These are phyloP conservation scores for Cystobasidium tubakii DNA, from an alignment of 768 basidiomycete species.

Conservation along the genomic window DNA sequence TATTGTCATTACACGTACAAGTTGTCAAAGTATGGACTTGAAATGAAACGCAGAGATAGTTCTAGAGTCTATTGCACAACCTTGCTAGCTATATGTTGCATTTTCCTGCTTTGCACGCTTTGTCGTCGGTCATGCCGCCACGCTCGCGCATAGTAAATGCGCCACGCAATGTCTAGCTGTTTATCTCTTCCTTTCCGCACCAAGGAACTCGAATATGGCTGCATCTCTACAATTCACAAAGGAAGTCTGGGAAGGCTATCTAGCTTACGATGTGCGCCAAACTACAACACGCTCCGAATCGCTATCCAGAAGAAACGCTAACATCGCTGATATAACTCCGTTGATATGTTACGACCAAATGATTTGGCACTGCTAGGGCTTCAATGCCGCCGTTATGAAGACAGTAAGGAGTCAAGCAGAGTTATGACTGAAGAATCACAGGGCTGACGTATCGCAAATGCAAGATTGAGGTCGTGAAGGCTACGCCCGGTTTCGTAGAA, in stretches of 20 bases:
- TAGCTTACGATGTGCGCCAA: constrained; percentile 9
- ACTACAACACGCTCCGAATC: neutral
- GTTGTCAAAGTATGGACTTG: constrained; percentile 18
- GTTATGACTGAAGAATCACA: neutral
- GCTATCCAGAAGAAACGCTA: neutral
- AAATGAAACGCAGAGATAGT: neutral
- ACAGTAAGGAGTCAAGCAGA: neutral
- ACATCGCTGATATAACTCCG: neutral
- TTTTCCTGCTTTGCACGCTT: too few species aligned
- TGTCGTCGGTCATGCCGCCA: neutral
- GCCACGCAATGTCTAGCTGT: too few species aligned
- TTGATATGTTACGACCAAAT: too few species aligned
- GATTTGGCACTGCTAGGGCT: constrained; percentile 2
- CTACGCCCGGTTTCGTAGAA: constrained; percentile 30
- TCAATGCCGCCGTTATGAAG: constrained; percentile 24
- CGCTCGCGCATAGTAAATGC: too few species aligned
- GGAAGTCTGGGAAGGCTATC: constrained; percentile 33
- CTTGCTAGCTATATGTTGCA: neutral
- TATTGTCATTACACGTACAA: neutral
- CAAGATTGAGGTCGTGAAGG: constrained; percentile 11
- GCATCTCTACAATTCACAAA: constrained; percentile 24
- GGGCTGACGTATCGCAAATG: neutral
- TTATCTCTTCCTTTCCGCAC: neutral
- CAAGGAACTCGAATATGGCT: constrained; percentile 11
- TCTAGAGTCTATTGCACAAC: neutral